phyloP scores from a whole-genome alignment of 805 yeast genomes.

The Lipomyces mesembrius region DNA sequence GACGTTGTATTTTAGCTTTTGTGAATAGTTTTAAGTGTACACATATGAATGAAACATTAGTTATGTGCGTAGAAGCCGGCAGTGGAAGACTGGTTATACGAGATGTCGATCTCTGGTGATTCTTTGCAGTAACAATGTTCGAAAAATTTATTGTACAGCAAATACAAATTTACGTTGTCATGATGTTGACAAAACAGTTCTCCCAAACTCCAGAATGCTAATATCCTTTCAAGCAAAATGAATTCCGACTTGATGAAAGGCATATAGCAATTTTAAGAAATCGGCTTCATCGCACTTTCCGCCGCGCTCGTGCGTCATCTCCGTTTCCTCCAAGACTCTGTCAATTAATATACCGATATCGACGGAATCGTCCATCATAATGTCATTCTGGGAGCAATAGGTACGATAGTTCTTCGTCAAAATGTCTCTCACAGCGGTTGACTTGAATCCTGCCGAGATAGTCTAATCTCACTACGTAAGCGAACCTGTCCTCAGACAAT shows the following conservation, averaged over 20 bases:
- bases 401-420: slow-evolving; percentile 88
- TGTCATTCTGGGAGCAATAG: slow-evolving; percentile 61
- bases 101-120: not conserved
- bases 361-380: slow-evolving; percentile 45
- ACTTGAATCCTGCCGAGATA: slow-evolving; percentile 88
- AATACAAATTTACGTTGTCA: not conserved
- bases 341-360: slow-evolving; percentile 62
- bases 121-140: not conserved
- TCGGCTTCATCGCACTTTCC: slow-evolving; percentile 95
- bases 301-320: slow-evolving; percentile 81
- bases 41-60: not conserved
- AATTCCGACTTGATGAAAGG: slow-evolving; percentile 95
- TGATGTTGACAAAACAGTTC: not conserved
- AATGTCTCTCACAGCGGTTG: slow-evolving; percentile 75
- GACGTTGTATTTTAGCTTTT: not conserved
- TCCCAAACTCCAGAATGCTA: not conserved
- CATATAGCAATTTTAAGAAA: slow-evolving; percentile 76
- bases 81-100: not conserved
- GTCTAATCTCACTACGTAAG: slow-evolving; percentile 49
- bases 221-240: slow-evolving; percentile 78
- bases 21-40: not conserved
- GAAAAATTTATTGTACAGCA: not conserved
- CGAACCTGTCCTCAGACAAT: not conserved
- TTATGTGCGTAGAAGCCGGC: no score
- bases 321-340: slow-evolving; percentile 77